A percentile compares a stretch with the other conserved stretches of the same genome.
These are phyloP conservation scores for Xanthoconium purpureum DNA, from an alignment of 768 basidiomycete genomes.

Conservation along the genomic window DNA sequence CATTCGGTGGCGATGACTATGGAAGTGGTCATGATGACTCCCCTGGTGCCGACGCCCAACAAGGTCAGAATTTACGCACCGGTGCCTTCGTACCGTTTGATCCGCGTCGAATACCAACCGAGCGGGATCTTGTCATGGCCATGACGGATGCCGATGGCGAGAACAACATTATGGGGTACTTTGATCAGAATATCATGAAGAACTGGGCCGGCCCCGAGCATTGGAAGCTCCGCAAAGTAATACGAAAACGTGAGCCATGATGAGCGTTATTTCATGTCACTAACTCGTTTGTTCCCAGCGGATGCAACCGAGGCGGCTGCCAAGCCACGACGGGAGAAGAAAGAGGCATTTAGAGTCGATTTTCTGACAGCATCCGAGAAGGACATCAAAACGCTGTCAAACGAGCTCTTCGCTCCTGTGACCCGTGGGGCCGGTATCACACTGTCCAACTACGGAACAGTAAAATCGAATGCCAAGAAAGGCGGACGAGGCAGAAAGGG, in stretches of 20 bases:
- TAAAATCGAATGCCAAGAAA: constrained; percentile 26
- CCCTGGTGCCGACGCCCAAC: constrained; percentile 41
- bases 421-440: constrained; percentile 69
- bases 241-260: constrained; percentile 63
- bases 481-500: constrained; percentile 46
- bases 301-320: constrained; percentile 50
- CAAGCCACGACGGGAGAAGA: constrained; percentile 64
- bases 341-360: constrained; percentile 81
- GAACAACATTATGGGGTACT: constrained; percentile 74
- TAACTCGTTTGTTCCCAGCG: constrained; percentile 27
- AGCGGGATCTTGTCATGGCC: constrained; percentile 81
- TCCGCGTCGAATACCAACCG: constrained; percentile 70
- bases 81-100: constrained; percentile 78
- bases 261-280: not conserved
- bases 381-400: constrained; percentile 55
- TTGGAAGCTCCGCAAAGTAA: constrained; percentile 88
- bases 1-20: constrained; percentile 44
- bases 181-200: constrained; percentile 81
- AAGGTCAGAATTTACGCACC: constrained; percentile 35
- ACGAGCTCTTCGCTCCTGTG: constrained; percentile 76
- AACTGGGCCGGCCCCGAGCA: constrained; percentile 99
- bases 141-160: constrained; percentile 70
- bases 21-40: constrained; percentile 41
- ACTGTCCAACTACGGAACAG: constrained; percentile 50
- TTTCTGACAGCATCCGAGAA: constrained; percentile 63